Percentiles rank a stretch among this genome's conserved stretches.
Conservation (phyloP, 768 basidiomycete species). For the Myochromella boudieri region DNA sequence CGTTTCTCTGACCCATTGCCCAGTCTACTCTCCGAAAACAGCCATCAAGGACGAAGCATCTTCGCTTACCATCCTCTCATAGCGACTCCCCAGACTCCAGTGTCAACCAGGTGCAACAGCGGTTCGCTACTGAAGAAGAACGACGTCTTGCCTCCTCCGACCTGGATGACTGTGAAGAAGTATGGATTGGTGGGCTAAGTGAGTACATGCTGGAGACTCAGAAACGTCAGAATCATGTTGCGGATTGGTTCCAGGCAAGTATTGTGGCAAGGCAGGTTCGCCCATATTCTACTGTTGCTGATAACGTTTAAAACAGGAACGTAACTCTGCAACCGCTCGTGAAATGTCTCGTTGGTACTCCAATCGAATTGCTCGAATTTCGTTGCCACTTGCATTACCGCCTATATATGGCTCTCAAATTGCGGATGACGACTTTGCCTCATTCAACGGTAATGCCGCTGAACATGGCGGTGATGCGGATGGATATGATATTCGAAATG, state of each 20-base stretch:
- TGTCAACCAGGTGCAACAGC: slow-evolving; percentile 24
- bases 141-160: slow-evolving; percentile 65
- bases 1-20: not conserved
- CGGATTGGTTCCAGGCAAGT: slow-evolving; percentile 70
- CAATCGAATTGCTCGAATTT: slow-evolving; percentile 45
- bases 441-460: slow-evolving; percentile 28
- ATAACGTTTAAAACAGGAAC: slow-evolving; percentile 48
- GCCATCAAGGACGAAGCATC: slow-evolving; percentile 36
- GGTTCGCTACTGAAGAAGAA: slow-evolving; percentile 36
- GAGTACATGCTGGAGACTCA: slow-evolving; percentile 73
- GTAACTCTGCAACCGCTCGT: slow-evolving; percentile 63
- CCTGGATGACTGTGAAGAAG: slow-evolving; percentile 76
- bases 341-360: slow-evolving; percentile 61
- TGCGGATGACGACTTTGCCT: slow-evolving; percentile 28
- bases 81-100: slow-evolving; percentile 26
- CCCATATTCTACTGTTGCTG: not conserved
- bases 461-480: slow-evolving; percentile 27
- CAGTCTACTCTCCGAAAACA: slow-evolving; percentile 44
- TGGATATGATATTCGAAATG: slow-evolving; percentile 23
- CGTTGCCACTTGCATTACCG: slow-evolving; percentile 34
- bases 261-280: slow-evolving; percentile 47
- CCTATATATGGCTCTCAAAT: slow-evolving; percentile 20
- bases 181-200: slow-evolving; percentile 71
- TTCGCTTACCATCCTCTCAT: slow-evolving; percentile 26
- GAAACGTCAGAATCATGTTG: slow-evolving; percentile 70